Percentiles rank a stretch among this genome's conserved stretches.
phyloP scores from a whole-genome alignment of 164 flowering plant species.

The Vitis riparia region DNA sequence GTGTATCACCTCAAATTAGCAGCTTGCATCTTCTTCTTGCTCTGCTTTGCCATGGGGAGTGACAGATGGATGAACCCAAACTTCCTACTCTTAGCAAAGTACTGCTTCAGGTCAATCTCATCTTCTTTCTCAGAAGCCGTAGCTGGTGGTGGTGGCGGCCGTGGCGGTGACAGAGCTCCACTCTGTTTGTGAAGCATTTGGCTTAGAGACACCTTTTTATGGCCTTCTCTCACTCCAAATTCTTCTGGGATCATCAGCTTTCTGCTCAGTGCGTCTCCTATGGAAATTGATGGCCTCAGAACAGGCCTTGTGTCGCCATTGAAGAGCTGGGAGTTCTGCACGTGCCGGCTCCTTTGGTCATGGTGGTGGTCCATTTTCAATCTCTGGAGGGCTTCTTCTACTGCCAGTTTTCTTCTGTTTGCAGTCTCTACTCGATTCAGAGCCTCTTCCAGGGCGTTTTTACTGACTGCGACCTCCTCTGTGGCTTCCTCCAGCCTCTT shows the following conservation, averaged over 20 bases:
- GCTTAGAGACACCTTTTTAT: slow-evolving; percentile 43
- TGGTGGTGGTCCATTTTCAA: slow-evolving; percentile 24
- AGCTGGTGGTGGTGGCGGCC: too few relatives aligned
- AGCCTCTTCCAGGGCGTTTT: slow-evolving; percentile 37
- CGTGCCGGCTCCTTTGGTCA: slow-evolving; percentile 4
- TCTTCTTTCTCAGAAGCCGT: slow-evolving; percentile 16
- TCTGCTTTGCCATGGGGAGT: slow-evolving; percentile 42
- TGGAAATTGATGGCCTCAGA: slow-evolving; percentile 41
- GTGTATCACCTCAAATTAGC: not conserved
- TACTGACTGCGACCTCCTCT: slow-evolving; percentile 32
- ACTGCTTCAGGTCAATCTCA: slow-evolving; percentile 29
- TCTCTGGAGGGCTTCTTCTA: slow-evolving; percentile 29
- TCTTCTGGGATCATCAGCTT: slow-evolving; percentile 43
- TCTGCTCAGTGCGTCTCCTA: slow-evolving; percentile 56
- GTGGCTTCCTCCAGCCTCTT: slow-evolving; percentile 42
- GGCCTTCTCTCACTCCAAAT: slow-evolving; percentile 16
- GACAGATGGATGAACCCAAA: slow-evolving; percentile 60
- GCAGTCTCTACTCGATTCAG: slow-evolving; percentile 33
- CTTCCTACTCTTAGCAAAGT: slow-evolving; percentile 41
- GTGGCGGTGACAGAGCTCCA: slow-evolving; percentile 16
- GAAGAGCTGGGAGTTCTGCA: not conserved
- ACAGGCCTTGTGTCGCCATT: slow-evolving; percentile 32
- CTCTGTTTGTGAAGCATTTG: slow-evolving; percentile 61
- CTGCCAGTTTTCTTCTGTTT: slow-evolving; percentile 26
- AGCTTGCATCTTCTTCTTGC: slow-evolving; percentile 38